Conservation (phyloP, 345 rosid species). For the Euphorbia pulcherrima region DNA sequence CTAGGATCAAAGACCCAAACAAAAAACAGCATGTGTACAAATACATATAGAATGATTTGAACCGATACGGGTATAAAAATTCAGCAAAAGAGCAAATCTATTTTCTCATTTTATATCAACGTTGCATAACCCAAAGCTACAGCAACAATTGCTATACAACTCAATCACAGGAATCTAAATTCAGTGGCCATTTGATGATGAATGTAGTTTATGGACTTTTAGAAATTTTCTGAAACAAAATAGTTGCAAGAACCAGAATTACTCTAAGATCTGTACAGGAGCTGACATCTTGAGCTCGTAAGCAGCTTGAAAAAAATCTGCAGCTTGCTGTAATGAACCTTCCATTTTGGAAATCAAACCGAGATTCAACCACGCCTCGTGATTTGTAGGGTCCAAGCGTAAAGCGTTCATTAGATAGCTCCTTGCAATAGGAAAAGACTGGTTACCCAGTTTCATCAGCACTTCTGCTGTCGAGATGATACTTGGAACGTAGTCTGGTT, state of each 20-base stretch:
- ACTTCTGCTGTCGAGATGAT: slow-evolving; percentile 70
- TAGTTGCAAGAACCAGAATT: slow-evolving; percentile 8
- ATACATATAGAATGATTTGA: background rate
- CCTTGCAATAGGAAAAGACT: slow-evolving; percentile 60
- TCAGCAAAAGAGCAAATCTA: too few species aligned
- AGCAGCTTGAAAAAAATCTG: slow-evolving; percentile 89
- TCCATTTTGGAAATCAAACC: slow-evolving; percentile 74
- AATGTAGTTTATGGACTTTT: background rate
- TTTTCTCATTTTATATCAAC: background rate
- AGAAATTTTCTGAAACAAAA: slow-evolving; percentile 12
- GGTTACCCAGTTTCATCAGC: slow-evolving; percentile 54
- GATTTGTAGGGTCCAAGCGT: slow-evolving; percentile 68
- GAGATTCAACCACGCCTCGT: slow-evolving; percentile 77
- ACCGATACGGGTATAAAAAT: background rate
- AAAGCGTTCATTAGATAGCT: slow-evolving; percentile 85
- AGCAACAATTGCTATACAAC: slow-evolving; percentile 17
- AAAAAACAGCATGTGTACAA: too few species aligned
- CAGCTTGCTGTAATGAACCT: slow-evolving; percentile 74
- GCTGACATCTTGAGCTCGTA: slow-evolving; percentile 73
- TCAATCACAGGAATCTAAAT: background rate
- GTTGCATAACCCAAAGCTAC: background rate
- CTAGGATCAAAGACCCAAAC: too few species aligned
- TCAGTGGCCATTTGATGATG: background rate
- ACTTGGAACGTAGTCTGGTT: slow-evolving; percentile 80
- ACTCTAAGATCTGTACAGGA: slow-evolving; percentile 57